Conservation (phyloP, 1,139 yeast species). For the Kluyveromyces marxianus region DNA sequence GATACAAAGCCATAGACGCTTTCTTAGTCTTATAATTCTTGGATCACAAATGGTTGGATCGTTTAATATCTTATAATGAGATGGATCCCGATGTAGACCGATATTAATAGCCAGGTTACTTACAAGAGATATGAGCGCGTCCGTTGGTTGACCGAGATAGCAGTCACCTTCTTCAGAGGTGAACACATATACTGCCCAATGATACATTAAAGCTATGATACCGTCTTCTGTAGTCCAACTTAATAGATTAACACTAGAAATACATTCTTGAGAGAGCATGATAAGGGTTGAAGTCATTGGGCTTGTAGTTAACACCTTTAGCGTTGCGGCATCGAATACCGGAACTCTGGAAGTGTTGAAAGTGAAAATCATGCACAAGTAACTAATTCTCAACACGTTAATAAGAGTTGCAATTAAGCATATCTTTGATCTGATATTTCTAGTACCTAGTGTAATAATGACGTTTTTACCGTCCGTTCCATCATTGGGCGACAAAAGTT, state of each 20-base stretch:
- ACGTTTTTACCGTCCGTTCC: slow-evolving; percentile 15
- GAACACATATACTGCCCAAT: slow-evolving; percentile 28
- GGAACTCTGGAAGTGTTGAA: neutral
- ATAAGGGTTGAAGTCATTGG: slow-evolving; percentile 23
- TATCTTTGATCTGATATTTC: slow-evolving; percentile 23
- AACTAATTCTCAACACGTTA: slow-evolving; percentile 25
- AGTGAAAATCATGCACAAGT: slow-evolving; percentile 14
- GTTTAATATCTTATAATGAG: slow-evolving; percentile 19
- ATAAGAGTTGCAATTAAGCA: slow-evolving; percentile 23
- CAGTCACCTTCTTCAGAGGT: slow-evolving; percentile 31
- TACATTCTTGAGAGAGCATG: slow-evolving; percentile 18
- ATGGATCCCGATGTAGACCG: slow-evolving; percentile 30
- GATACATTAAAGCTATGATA: slow-evolving; percentile 22
- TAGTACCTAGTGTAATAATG: slow-evolving; percentile 19
- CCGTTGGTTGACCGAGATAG: slow-evolving; percentile 28
- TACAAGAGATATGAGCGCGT: slow-evolving; percentile 20
- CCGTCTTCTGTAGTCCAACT: slow-evolving; percentile 28
- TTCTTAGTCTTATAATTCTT: slow-evolving; percentile 22
- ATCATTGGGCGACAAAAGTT: slow-evolving; percentile 15
- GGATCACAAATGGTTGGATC: slow-evolving; percentile 14
- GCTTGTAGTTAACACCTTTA: slow-evolving; percentile 2
- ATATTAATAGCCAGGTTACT: slow-evolving; percentile 24
- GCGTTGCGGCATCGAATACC: neutral
- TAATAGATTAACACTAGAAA: slow-evolving; percentile 24
- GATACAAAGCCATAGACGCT: slow-evolving; percentile 24